These are phyloP conservation scores for Solanum appendiculatum DNA, from an alignment of 257 asterid genomes.

Conservation along the genomic window DNA sequence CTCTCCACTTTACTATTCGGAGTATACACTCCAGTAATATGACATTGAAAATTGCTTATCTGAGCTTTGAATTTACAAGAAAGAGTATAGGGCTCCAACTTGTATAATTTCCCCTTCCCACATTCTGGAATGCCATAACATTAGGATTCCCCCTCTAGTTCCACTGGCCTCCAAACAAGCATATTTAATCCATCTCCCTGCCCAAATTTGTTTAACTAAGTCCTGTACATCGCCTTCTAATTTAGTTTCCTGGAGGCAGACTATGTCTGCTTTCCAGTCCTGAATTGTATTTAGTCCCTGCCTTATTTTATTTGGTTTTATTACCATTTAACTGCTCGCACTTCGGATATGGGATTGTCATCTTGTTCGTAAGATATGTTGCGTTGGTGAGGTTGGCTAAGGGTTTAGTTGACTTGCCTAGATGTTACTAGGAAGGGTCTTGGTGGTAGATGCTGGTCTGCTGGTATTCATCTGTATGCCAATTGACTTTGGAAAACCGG, in stretches of 20 bases:
- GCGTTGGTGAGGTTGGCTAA: neutral
- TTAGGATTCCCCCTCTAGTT: neutral
- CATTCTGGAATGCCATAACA: neutral
- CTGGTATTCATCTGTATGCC: neutral
- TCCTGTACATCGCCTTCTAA: neutral
- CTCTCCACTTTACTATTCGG: neutral
- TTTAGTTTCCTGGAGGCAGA: neutral
- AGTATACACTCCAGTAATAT: neutral
- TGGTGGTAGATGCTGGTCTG: neutral
- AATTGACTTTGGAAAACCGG: neutral
- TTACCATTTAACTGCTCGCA: neutral
- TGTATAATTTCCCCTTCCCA: neutral
- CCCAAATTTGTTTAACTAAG: neutral
- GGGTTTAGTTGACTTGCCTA: neutral
- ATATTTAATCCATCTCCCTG: neutral
- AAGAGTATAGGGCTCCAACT: neutral
- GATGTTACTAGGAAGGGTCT: neutral
- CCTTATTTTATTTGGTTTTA: neutral
- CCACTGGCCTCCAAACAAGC: neutral
- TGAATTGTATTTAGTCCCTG: neutral
- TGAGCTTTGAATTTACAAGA: neutral
- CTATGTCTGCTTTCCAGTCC: too few species aligned
- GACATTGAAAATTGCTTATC: neutral
- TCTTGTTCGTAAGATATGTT: neutral
- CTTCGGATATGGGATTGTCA: neutral